These are phyloP conservation scores for Quercus rubra DNA, from an alignment of 306 rosid species.

Conservation along the genomic window DNA sequence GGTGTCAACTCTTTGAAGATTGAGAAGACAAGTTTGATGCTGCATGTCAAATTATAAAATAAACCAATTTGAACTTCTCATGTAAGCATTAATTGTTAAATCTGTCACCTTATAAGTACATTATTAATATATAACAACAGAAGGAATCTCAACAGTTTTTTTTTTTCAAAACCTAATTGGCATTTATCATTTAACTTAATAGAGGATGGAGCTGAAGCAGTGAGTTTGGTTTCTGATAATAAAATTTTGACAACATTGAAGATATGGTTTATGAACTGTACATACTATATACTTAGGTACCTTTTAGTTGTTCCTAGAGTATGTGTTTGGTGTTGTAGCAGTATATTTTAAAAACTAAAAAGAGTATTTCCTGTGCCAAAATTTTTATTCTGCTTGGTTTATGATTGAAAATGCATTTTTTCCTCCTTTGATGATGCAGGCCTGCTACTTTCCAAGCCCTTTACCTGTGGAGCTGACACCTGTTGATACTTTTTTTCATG, in stretches of 20 bases:
- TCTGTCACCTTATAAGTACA: not conserved
- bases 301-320: not conserved
- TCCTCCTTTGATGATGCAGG: constrained; percentile 25
- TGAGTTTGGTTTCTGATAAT: not conserved
- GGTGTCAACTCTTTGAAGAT: not conserved
- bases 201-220: not conserved
- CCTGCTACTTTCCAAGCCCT: constrained; percentile 35
- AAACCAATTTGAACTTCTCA: not conserved
- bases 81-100: not conserved
- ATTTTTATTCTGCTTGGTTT: not conserved
- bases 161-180: not conserved
- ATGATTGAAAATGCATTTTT: not conserved
- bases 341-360: not conserved
- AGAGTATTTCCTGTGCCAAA: not conserved
- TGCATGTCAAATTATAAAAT: not conserved
- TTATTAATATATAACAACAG: not conserved
- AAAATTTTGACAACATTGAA: not conserved
- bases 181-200: not conserved
- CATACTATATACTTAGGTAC: not conserved
- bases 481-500: constrained; percentile 18
- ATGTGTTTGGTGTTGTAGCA: not conserved
- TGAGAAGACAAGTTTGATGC: not conserved
- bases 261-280: not conserved
- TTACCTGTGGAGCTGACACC: constrained; percentile 39
- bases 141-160: not conserved